Percentiles rank a stretch among this genome's conserved stretches.
Conservation (phyloP, 2,329 filamentous ascomycete species). For the Stenocarpella maydis region DNA sequence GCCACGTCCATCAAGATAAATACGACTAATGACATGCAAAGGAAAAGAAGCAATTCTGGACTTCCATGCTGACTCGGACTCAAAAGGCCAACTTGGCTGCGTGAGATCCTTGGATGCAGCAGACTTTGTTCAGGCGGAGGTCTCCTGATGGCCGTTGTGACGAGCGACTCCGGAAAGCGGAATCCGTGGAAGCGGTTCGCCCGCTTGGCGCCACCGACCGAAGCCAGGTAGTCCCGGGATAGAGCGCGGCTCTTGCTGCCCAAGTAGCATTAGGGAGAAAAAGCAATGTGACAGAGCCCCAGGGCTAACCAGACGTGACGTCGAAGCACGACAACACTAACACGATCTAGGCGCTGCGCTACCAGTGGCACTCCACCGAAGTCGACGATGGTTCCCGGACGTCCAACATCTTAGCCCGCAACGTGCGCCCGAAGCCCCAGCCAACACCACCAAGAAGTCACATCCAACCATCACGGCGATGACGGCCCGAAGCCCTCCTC, state of each 20-base stretch:
- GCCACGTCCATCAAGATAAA: not conserved
- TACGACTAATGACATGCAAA: slow-evolving; percentile 20
- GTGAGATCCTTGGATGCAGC: slow-evolving; percentile 8
- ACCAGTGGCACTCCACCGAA: slow-evolving; percentile 16
- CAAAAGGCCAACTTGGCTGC: not conserved
- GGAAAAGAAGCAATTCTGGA: slow-evolving; percentile 12
- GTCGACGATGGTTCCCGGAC: slow-evolving; percentile 16
- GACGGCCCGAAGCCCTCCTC: slow-evolving; percentile 4
- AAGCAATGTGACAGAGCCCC: slow-evolving; percentile 22
- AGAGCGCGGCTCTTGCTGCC: slow-evolving; percentile 25
- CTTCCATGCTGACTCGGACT: not conserved
- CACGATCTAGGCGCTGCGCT: slow-evolving; percentile 22
- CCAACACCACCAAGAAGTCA: slow-evolving; percentile 9
- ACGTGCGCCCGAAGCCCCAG: slow-evolving; percentile 1
- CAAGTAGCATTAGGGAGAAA: slow-evolving; percentile 25
- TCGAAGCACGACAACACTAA: slow-evolving; percentile 24
- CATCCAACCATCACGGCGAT: slow-evolving; percentile 8
- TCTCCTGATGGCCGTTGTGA: slow-evolving; percentile 7
- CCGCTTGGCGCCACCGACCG: slow-evolving; percentile 13
- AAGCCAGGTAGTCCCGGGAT: slow-evolving; percentile 18
- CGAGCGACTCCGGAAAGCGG: not conserved
- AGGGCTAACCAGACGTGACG: slow-evolving; percentile 6
- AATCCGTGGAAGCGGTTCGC: slow-evolving; percentile 21
- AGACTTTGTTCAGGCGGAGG: slow-evolving; percentile 3
- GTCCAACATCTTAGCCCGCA: slow-evolving; percentile 17